Conservation (phyloP, 192 early-diverging fungal species). For the Polychytrium aggregatum region DNA sequence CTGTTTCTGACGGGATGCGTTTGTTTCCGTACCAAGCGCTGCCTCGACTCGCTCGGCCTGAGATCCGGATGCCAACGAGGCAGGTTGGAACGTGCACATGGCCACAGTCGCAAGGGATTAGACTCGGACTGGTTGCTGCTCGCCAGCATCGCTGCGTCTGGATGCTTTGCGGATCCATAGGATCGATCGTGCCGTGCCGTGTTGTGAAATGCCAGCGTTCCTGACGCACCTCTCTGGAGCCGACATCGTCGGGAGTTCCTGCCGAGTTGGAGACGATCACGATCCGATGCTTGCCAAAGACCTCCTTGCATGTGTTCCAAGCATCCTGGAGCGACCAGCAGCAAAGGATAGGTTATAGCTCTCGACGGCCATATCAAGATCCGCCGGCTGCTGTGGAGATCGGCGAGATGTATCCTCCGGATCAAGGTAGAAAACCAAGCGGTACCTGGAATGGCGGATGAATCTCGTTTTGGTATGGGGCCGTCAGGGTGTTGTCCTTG, state of each 20-base stretch:
- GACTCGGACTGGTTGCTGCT: too few relatives aligned
- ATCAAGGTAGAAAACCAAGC: too few relatives aligned
- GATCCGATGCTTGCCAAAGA: slow-evolving; percentile 52
- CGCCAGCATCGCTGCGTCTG: neutral
- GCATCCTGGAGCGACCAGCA: slow-evolving; percentile 28
- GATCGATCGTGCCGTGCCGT: neutral
- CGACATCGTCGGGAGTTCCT: slow-evolving; percentile 66
- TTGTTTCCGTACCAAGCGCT: slow-evolving; percentile 22
- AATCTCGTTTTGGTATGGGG: slow-evolving; percentile 61
- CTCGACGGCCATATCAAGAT: too few relatives aligned
- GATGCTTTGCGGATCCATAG: neutral
- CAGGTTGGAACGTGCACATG: too few relatives aligned
- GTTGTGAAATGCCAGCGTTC: neutral
- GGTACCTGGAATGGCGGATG: slow-evolving; percentile 52
- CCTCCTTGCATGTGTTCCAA: slow-evolving; percentile 50
- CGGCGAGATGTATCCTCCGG: too few relatives aligned
- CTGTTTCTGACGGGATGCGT: neutral
- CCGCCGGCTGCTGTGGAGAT: neutral
- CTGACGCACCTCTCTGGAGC: slow-evolving; percentile 21
- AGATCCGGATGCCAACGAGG: neutral
- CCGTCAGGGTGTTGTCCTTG: slow-evolving; percentile 93
- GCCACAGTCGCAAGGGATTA: too few relatives aligned
- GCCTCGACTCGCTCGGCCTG: slow-evolving; percentile 30
- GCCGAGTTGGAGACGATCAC: slow-evolving; percentile 87
- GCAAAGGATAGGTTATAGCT: too few relatives aligned